These are phyloP conservation scores for Fusarium hainanense DNA, from an alignment of 2,329 filamentous ascomycete species.

Conservation along the genomic window DNA sequence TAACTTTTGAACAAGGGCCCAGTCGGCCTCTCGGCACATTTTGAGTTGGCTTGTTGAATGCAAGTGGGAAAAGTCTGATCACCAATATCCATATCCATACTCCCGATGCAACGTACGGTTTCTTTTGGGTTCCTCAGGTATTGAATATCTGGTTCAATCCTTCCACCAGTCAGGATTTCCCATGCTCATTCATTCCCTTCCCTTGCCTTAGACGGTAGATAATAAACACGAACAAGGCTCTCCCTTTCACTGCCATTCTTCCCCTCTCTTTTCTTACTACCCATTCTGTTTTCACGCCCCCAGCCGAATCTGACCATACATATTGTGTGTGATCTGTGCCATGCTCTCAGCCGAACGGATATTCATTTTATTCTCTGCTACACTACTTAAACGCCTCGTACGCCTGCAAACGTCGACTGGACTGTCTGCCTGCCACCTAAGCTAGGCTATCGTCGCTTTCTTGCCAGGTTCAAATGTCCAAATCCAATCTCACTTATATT, in stretches of 20 bases:
- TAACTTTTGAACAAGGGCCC: slow-evolving; percentile 16
- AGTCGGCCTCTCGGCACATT: slow-evolving; percentile 2
- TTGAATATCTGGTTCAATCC: neutral
- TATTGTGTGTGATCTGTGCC: slow-evolving; percentile 12
- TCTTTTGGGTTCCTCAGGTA: neutral
- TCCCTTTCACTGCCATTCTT: neutral
- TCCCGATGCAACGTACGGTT: neutral
- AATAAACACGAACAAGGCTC: slow-evolving; percentile 24
- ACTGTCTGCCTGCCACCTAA: slow-evolving; percentile 1
- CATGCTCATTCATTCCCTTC: neutral
- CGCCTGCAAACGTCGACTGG: slow-evolving; percentile 25
- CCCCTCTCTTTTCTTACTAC: slow-evolving; percentile 3
- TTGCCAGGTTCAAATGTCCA: slow-evolving; percentile 6
- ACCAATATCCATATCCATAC: neutral
- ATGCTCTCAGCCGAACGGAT: neutral
- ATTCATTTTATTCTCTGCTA: slow-evolving; percentile 32
- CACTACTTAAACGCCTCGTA: slow-evolving; percentile 37
- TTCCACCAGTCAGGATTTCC: neutral
- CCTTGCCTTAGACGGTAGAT: neutral
- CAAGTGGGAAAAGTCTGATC: neutral
- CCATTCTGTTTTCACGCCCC: slow-evolving; percentile 19
- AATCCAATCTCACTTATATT: slow-evolving; percentile 5
- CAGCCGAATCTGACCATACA: slow-evolving; percentile 25
- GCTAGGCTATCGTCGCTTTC: slow-evolving; percentile 1
- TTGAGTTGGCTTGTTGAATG: neutral